phyloP scores from a whole-genome alignment of 2,329 filamentous ascomycete species.

The Phialophora chinensis region DNA sequence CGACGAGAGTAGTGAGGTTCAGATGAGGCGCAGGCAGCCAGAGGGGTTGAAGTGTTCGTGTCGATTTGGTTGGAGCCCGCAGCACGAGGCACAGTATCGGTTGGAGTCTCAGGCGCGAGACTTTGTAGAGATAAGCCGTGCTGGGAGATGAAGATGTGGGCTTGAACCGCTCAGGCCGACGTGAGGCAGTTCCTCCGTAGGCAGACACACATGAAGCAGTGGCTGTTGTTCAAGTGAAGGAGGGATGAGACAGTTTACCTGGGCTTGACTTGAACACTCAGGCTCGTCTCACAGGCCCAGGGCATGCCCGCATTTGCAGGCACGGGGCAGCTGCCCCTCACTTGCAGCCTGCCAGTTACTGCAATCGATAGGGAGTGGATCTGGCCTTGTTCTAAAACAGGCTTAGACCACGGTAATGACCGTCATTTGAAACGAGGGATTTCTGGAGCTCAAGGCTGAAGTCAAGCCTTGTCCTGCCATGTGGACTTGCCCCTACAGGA shows the following conservation, averaged over 20 bases:
- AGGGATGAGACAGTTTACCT: not conserved
- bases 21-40: constrained; percentile 17
- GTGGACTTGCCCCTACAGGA: not conserved
- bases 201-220: not conserved
- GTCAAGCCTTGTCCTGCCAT: not conserved
- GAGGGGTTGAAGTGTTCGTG: constrained; percentile 17
- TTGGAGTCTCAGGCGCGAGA: not conserved
- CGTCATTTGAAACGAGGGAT: constrained; percentile 3
- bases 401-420: not conserved
- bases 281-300: constrained; percentile 14
- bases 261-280: constrained; percentile 6
- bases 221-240: not conserved
- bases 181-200: not conserved
- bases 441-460: not conserved
- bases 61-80: constrained; percentile 8
- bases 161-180: not conserved
- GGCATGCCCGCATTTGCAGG: constrained; percentile 9
- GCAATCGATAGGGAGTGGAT: constrained; percentile 1
- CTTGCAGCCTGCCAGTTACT: not conserved
- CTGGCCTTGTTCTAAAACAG: not conserved
- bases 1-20: constrained; percentile 20
- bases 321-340: constrained; percentile 8
- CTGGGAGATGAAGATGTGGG: not conserved
- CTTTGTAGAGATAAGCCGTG: constrained; percentile 9
- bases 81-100: not conserved